These are phyloP conservation scores for Diaporthe ilicicola DNA, from an alignment of 2,329 filamentous ascomycete species.

Conservation along the genomic window DNA sequence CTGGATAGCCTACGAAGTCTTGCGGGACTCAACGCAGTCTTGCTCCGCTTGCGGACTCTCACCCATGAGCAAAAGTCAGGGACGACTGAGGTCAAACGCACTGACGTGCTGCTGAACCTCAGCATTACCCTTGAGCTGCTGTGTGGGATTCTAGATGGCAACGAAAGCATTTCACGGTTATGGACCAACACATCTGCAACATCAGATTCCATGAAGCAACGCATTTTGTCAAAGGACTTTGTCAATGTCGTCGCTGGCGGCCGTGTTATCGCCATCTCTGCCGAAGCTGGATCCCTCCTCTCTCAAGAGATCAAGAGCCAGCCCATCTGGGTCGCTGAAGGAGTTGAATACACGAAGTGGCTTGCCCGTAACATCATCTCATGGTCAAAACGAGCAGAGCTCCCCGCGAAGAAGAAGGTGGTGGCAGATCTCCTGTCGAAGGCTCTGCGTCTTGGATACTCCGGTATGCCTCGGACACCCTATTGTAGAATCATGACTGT, in stretches of 20 bases:
- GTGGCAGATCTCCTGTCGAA: slow-evolving; percentile 63
- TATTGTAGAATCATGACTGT: background rate
- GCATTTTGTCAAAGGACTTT: slow-evolving; percentile 53
- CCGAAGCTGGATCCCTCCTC: slow-evolving; percentile 63
- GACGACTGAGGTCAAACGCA: slow-evolving; percentile 47
- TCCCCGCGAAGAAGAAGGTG: slow-evolving; percentile 48
- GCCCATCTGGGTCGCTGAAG: slow-evolving; percentile 69
- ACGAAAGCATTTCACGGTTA: slow-evolving; percentile 46
- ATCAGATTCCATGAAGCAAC: slow-evolving; percentile 37
- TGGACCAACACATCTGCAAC: slow-evolving; percentile 46
- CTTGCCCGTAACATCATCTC: slow-evolving; percentile 69
- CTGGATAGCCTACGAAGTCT: slow-evolving; percentile 75
- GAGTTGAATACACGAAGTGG: slow-evolving; percentile 74
- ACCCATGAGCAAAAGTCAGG: slow-evolving; percentile 59
- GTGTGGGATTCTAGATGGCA: slow-evolving; percentile 49
- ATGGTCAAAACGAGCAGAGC: slow-evolving; percentile 46
- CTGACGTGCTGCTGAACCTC: slow-evolving; percentile 54
- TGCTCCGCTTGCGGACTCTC: slow-evolving; percentile 73
- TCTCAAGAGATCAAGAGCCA: slow-evolving; percentile 45
- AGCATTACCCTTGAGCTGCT: slow-evolving; percentile 55
- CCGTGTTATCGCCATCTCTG: slow-evolving; percentile 57
- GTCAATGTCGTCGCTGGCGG: slow-evolving; percentile 57
- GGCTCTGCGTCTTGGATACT: slow-evolving; percentile 75
- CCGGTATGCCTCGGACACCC: slow-evolving; percentile 57
- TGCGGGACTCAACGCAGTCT: slow-evolving; percentile 78